These are phyloP conservation scores for Madurella mycetomatis DNA, from an alignment of 2,329 filamentous ascomycete species.

Conservation along the genomic window DNA sequence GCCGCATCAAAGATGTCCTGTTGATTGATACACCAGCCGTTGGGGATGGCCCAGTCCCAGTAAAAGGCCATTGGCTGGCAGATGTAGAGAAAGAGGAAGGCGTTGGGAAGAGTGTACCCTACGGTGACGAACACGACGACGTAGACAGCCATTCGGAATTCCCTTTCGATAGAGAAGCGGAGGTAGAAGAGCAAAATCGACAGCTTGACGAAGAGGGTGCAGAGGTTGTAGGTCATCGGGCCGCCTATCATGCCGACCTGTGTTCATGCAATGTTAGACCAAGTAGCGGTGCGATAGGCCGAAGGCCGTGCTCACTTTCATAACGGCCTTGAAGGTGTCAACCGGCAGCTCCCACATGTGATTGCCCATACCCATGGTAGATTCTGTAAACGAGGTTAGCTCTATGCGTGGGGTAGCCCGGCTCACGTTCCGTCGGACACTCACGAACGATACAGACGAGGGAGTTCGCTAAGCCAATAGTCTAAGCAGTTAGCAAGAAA, in stretches of 20 bases:
- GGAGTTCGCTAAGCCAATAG: constrained; percentile 12
- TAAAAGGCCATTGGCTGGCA: constrained; percentile 27
- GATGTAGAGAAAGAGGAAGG: constrained; percentile 28
- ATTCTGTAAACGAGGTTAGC: constrained; percentile 2
- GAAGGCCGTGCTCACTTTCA: constrained; percentile 8
- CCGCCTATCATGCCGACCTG: constrained; percentile 17
- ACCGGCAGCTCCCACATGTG: constrained; percentile 17
- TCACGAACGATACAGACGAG: constrained; percentile 12
- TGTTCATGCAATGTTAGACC: background rate
- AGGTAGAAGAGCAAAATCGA: constrained; percentile 30
- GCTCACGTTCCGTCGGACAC: background rate
- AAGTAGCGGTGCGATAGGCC: background rate
- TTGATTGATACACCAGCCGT: constrained; percentile 37
- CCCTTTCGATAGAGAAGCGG: constrained; percentile 23
- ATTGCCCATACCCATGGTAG: constrained; percentile 11
- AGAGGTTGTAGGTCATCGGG: constrained; percentile 15
- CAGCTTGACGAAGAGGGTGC: constrained; percentile 27
- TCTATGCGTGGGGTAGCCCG: too few species aligned
- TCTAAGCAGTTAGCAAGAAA: background rate
- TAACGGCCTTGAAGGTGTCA: constrained; percentile 2
- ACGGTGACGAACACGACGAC: constrained; percentile 23
- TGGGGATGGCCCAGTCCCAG: constrained; percentile 24
- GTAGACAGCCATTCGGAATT: constrained; percentile 27
- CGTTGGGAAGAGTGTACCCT: constrained; percentile 26
- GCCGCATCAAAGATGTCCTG: constrained; percentile 39